phyloP scores from a whole-genome alignment of 2,329 filamentous ascomycete species.

The Cercospora canescens region DNA sequence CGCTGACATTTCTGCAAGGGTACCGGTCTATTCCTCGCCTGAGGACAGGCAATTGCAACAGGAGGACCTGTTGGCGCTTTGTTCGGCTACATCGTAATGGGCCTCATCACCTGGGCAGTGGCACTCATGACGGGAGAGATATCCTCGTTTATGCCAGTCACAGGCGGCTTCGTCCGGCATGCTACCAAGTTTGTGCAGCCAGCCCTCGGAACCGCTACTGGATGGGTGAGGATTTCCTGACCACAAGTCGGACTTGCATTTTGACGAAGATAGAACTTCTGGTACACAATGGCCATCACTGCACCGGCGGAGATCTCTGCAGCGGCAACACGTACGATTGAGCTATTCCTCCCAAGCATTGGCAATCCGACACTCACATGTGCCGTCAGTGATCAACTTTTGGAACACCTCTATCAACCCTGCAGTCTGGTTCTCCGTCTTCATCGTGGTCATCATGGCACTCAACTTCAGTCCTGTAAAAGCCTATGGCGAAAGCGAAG shows the following conservation, averaged over 20 bases:
- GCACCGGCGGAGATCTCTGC: conserved; percentile 19
- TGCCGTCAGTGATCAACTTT: conserved; percentile 27
- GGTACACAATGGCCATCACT: conserved; percentile 31
- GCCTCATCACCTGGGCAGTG: conserved; percentile 38
- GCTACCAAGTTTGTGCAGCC: conserved; percentile 41
- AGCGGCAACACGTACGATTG: conserved; percentile 8
- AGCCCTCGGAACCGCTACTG: conserved; percentile 34
- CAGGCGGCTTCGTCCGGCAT: conserved; percentile 41
- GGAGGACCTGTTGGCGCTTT: conserved; percentile 27
- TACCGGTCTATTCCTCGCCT: conserved; percentile 32
- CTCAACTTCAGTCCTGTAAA: conserved; percentile 33
- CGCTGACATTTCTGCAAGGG: conserved; percentile 3
- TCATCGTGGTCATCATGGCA: conserved; percentile 37
- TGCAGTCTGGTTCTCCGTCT: conserved; percentile 37
- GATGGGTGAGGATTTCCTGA: conserved; percentile 31
- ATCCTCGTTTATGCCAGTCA: conserved; percentile 40
- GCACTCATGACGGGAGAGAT: conserved; percentile 41
- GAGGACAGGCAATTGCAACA: conserved; percentile 24
- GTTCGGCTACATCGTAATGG: conserved; percentile 42
- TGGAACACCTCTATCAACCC: conserved; percentile 34
- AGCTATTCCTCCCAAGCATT: not conserved
- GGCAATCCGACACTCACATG: not conserved
- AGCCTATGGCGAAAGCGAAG: conserved; percentile 21
- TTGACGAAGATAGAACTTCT: conserved; percentile 30
- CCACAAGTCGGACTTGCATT: not conserved